Evolutionary conservation across 176 grass and related monocot genomes (phyloP).

Genomic region (Poa annua): DNA sequence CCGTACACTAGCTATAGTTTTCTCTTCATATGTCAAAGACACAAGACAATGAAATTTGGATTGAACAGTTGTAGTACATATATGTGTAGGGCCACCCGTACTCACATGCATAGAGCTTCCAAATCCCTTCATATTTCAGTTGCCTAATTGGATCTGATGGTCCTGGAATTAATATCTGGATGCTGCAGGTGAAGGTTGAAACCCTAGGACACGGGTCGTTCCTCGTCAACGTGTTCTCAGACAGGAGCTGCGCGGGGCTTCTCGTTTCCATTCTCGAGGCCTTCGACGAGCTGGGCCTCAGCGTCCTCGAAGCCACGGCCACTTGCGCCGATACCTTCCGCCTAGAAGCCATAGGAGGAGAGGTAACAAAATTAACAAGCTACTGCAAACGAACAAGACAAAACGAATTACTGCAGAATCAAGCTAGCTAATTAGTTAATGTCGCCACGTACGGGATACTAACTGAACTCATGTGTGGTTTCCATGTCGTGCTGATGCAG

Average conservation of each 20-base stretch:
- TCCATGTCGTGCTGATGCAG: conserved; percentile 32
- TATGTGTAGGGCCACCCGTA: not conserved
- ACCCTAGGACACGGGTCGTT: conserved; percentile 74
- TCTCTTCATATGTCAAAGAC: not conserved
- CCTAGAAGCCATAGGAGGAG: conserved; percentile 70
- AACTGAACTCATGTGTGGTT: not conserved
- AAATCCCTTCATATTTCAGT: conserved; percentile 3
- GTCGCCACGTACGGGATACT: not conserved
- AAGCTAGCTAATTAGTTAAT: not conserved
- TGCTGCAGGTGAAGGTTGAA: conserved; percentile 85
- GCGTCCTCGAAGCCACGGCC: conserved; percentile 78
- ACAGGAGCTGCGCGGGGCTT: conserved; percentile 82
- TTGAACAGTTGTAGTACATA: not conserved
- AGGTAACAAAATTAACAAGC: conserved; percentile 50
- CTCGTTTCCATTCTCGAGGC: conserved; percentile 84
- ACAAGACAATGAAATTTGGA: conserved; percentile 12
- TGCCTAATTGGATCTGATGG: conserved; percentile 6
- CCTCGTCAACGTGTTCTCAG: conserved; percentile 79
- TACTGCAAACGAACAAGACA: not conserved
- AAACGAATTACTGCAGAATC: not conserved
- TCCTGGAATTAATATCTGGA: too few relatives aligned
- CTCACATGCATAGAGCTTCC: conserved; percentile 33
- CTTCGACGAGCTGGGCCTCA: conserved; percentile 89
- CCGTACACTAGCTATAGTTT: not conserved
- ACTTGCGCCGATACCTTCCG: conserved; percentile 83